Evolutionary conservation across 1,284 basidiomycete genomes (phyloP).

Genomic region (Peniophora sp.): DNA sequence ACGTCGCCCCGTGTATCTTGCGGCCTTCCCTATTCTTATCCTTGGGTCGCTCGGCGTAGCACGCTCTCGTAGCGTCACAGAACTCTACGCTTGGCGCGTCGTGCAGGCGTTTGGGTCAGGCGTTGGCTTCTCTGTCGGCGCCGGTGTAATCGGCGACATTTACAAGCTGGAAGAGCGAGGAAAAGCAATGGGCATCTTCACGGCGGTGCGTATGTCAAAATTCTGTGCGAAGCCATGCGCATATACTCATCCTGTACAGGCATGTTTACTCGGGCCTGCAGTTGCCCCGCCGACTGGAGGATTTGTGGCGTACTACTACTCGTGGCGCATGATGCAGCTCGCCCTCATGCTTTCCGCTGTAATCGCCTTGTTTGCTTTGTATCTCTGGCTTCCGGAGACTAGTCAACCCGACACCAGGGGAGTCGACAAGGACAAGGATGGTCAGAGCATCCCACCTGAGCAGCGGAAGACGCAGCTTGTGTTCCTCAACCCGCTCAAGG

Average conservation of each 20-base stretch:
- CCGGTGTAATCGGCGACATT: slow-evolving; percentile 59
- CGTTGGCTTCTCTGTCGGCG: slow-evolving; percentile 45
- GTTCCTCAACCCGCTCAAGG: slow-evolving; percentile 49
- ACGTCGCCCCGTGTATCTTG: slow-evolving; percentile 52
- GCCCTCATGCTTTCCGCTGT: slow-evolving; percentile 37
- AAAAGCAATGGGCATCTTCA: slow-evolving; percentile 56
- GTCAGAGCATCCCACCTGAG: slow-evolving; percentile 2
- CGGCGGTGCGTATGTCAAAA: slow-evolving; percentile 30
- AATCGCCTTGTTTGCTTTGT: slow-evolving; percentile 35
- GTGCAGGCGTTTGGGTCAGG: slow-evolving; percentile 54
- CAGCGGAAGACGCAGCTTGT: slow-evolving; percentile 23
- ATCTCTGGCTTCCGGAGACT: slow-evolving; percentile 64
- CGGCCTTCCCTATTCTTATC: slow-evolving; percentile 50
- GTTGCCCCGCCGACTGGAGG: slow-evolving; percentile 31
- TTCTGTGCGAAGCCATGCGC: neutral
- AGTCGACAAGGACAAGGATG: slow-evolving; percentile 28
- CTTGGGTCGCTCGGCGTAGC: slow-evolving; percentile 58
- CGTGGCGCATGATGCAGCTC: slow-evolving; percentile 67
- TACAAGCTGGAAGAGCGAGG: slow-evolving; percentile 56
- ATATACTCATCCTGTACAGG: slow-evolving; percentile 12
- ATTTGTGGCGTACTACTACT: slow-evolving; percentile 43
- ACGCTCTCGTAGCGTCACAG: slow-evolving; percentile 31
- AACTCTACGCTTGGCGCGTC: slow-evolving; percentile 54
- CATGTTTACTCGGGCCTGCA: slow-evolving; percentile 24
- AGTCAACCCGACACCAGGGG: slow-evolving; percentile 43